phyloP scores from a whole-genome alignment of 2,329 filamentous ascomycete genomes.

The Aspergillus intermedius region DNA sequence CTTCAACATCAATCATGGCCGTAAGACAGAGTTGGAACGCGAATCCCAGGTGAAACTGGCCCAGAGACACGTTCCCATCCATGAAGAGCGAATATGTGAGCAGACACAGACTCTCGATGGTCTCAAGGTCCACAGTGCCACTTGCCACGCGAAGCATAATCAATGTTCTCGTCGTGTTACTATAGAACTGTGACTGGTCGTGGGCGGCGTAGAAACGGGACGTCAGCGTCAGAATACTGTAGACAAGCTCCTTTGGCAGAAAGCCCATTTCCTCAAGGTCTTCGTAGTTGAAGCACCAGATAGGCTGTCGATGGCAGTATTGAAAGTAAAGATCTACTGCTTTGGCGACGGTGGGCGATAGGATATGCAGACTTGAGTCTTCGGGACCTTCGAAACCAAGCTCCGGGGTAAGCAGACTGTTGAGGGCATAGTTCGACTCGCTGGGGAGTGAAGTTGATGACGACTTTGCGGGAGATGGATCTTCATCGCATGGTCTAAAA shows the following conservation, averaged over 20 bases:
- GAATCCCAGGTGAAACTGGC: conserved; percentile 47
- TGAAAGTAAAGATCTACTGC: conserved; percentile 30
- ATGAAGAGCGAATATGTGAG: conserved; percentile 47
- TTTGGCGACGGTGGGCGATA: conserved; percentile 16
- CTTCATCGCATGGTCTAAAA: not conserved
- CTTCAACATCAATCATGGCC: conserved; percentile 43
- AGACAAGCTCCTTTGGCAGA: conserved; percentile 27
- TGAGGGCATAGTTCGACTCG: conserved; percentile 13
- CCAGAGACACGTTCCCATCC: conserved; percentile 45
- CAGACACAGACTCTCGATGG: conserved; percentile 47
- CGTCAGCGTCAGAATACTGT: conserved; percentile 28
- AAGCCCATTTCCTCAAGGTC: conserved; percentile 23
- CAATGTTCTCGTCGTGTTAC: conserved; percentile 31
- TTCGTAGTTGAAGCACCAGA: conserved; percentile 32
- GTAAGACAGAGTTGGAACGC: conserved; percentile 47
- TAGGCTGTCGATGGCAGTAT: conserved; percentile 32
- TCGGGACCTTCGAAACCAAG: conserved; percentile 22
- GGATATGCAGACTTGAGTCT: conserved; percentile 16
- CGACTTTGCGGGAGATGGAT: conserved; percentile 5
- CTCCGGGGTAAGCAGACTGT: conserved; percentile 15
- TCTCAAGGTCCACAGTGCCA: conserved; percentile 44
- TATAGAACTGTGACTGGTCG: conserved; percentile 27
- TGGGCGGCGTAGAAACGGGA: conserved; percentile 24
- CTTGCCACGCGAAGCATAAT: conserved; percentile 48
- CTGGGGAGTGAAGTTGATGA: conserved; percentile 10